Evolutionary conservation across 352 stramenopile species (phyloP).

Genomic region (Pythium utonaiense): DNA sequence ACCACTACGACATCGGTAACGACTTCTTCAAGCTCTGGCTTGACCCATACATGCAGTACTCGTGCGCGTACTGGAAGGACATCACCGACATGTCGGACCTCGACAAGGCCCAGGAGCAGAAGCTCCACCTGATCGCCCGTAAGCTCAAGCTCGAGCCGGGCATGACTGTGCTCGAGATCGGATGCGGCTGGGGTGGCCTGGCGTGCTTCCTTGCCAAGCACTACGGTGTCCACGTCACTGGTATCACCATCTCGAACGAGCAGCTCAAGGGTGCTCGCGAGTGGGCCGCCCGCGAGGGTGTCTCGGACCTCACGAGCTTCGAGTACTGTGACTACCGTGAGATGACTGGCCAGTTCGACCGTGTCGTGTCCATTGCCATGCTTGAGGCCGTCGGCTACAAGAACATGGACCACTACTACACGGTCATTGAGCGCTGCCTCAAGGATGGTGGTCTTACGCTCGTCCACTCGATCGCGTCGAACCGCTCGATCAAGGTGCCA

Average conservation of each 20-base stretch:
- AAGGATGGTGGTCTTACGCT: slow-evolving; percentile 74
- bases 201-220: slow-evolving; percentile 86
- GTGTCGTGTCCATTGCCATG: slow-evolving; percentile 88
- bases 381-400: slow-evolving; percentile 88
- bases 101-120: slow-evolving; percentile 81
- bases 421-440: slow-evolving; percentile 74
- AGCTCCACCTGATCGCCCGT: slow-evolving; percentile 84
- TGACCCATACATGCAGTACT: slow-evolving; percentile 87
- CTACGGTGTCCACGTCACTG: slow-evolving; percentile 83
- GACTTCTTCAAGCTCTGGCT: slow-evolving; percentile 90
- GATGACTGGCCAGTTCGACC: slow-evolving; percentile 86
- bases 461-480: slow-evolving; percentile 82
- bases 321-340: slow-evolving; percentile 90
- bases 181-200: slow-evolving; percentile 87
- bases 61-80: slow-evolving; percentile 83
- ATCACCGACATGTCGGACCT: slow-evolving; percentile 67
- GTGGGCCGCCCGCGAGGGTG: slow-evolving; percentile 70
- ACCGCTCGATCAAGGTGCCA: slow-evolving; percentile 80
- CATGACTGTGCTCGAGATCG: slow-evolving; percentile 87
- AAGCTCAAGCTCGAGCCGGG: slow-evolving; percentile 83
- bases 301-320: slow-evolving; percentile 84
- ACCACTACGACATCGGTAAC: slow-evolving; percentile 88
- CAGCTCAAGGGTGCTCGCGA: slow-evolving; percentile 84
- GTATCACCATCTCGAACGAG: slow-evolving; percentile 90
- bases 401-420: slow-evolving; percentile 87